Conservation (phyloP, 2,329 filamentous ascomycete genomes). For the Sclerotinia borealis region DNA sequence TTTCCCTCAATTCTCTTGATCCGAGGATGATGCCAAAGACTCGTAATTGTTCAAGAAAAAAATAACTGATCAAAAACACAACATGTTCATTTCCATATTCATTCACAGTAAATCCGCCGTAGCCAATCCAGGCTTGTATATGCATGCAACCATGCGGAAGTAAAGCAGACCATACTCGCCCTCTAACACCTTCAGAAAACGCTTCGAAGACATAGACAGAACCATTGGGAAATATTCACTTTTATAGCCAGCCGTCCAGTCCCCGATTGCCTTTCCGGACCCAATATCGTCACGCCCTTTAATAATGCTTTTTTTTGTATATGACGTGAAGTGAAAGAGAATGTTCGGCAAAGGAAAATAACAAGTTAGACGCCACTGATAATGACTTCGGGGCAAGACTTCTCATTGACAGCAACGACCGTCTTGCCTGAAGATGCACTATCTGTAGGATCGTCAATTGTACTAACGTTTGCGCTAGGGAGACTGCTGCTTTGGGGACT, state of each 20-base stretch:
- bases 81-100: neutral
- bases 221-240: constrained; percentile 9
- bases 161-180: constrained; percentile 4
- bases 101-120: constrained; percentile 1
- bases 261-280: constrained; percentile 3
- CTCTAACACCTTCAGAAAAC: constrained; percentile 1
- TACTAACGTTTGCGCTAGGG: constrained; percentile 56
- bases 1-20: neutral
- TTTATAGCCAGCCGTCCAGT: constrained; percentile 2
- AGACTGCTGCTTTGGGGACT: constrained; percentile 62
- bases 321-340: constrained; percentile 10
- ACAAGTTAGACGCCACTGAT: constrained; percentile 25
- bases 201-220: neutral
- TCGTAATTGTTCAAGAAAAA: constrained; percentile 1
- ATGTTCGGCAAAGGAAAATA: constrained; percentile 1
- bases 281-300: constrained; percentile 10
- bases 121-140: constrained; percentile 6
- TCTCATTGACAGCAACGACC: constrained; percentile 17
- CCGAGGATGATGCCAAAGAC: neutral
- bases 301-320: constrained; percentile 13
- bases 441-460: constrained; percentile 29
- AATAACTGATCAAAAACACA: neutral
- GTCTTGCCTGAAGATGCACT: constrained; percentile 21
- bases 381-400: constrained; percentile 25
- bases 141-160: constrained; percentile 7